Conservation (phyloP, 768 basidiomycete genomes). For the Paxillus ammoniavirescens region DNA sequence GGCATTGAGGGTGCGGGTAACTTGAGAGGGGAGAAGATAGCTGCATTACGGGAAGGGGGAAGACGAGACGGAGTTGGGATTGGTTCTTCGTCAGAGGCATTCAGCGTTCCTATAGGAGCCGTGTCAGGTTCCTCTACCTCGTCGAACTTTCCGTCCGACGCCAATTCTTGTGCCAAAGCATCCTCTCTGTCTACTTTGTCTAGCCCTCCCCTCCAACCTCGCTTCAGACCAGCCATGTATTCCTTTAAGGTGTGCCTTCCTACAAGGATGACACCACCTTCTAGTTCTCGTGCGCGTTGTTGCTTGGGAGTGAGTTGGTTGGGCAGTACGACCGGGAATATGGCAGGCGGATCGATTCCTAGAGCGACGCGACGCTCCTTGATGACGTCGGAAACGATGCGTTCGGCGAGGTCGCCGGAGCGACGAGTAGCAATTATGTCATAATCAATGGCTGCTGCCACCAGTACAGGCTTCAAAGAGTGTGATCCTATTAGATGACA, state of each 20-base stretch:
- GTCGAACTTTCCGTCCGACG: constrained; percentile 76
- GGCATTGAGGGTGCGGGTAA: constrained; percentile 21
- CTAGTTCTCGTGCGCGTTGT: constrained; percentile 55
- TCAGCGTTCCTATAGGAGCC: constrained; percentile 21
- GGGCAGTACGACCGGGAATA: constrained; percentile 46
- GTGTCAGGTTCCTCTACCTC: constrained; percentile 46
- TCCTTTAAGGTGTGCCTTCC: constrained; percentile 94
- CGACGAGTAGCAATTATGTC: constrained; percentile 76
- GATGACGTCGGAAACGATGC: constrained; percentile 71
- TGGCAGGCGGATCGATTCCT: constrained; percentile 56
- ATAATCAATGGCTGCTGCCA: constrained; percentile 94
- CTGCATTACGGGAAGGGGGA: constrained; percentile 31
- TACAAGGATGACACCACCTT: constrained; percentile 83
- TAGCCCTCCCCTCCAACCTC: constrained; percentile 79
- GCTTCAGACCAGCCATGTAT: constrained; percentile 82
- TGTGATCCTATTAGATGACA: constrained; percentile 1
- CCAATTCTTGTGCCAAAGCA: constrained; percentile 59
- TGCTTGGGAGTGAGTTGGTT: constrained; percentile 51
- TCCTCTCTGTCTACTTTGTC: constrained; percentile 72
- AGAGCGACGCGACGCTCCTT: constrained; percentile 63
- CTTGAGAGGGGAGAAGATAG: constrained; percentile 33
- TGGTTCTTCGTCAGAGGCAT: constrained; percentile 35
- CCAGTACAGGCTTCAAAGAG: constrained; percentile 74
- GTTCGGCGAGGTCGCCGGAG: constrained; percentile 82
- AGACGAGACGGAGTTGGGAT: constrained; percentile 42